Conservation (phyloP, 2,329 filamentous ascomycete genomes). For the Sporothrix pseudoabietina region DNA sequence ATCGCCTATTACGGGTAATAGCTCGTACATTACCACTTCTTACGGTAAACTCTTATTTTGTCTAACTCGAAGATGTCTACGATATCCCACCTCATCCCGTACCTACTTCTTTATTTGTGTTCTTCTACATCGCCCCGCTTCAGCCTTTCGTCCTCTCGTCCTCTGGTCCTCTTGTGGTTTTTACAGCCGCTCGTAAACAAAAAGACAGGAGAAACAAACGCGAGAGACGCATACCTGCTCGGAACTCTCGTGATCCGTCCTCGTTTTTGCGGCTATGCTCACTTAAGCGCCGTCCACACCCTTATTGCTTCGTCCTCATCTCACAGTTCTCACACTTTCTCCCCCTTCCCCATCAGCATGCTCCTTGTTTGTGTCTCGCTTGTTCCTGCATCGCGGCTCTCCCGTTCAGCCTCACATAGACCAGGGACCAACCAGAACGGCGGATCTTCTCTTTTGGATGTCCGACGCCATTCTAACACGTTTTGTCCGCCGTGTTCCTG, state of each 20-base stretch:
- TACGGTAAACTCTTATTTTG: neutral
- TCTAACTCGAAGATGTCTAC: neutral
- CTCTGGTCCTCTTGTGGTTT: neutral
- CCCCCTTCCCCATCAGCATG: no score
- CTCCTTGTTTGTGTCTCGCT: neutral
- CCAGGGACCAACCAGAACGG: neutral
- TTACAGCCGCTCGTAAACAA: neutral
- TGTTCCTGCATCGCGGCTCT: conserved; percentile 20
- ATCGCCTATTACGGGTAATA: no score
- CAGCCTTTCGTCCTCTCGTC: neutral
- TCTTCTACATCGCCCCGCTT: neutral
- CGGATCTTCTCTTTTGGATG: neutral
- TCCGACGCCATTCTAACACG: neutral
- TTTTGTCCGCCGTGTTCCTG: conserved; percentile 1
- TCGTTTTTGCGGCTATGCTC: neutral
- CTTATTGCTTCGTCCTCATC: neutral
- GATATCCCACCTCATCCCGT: neutral
- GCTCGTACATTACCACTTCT: neutral
- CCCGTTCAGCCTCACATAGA: neutral
- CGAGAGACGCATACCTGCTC: neutral
- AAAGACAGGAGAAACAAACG: neutral
- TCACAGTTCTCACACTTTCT: neutral
- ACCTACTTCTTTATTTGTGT: neutral
- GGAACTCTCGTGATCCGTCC: neutral
- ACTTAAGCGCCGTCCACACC: conserved; percentile 3